Base-by-base conservation (phyloP, 208 protist genomes). In the Acanthamoeba rhysodes region DNA sequence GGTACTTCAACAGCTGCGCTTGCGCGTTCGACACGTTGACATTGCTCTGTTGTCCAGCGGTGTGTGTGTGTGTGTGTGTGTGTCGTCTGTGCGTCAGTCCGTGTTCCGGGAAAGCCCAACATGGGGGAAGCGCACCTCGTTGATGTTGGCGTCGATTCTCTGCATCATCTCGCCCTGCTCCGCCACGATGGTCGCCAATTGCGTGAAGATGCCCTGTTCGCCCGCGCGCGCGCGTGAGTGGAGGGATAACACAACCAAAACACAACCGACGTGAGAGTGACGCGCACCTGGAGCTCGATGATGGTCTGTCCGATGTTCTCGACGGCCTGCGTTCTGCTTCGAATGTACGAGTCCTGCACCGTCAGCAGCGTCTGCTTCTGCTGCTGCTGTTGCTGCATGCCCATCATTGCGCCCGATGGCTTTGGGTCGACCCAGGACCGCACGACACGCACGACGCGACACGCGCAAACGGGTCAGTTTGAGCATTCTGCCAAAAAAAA, bases 111-210 rank as follows among this genome's bases (percentile, higher is more conserved):
- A 66, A 20, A 66, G 22, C 16, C 1, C 3, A 66, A 8, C 2
- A 66, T 1, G 29, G 29, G 12, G 16, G 29, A 66, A 72, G 14
- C 66, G 66, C n/a, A 48, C 70, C 22, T 78, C 48, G 24, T 24
- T 41, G 41, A 88, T 88, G 41, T 88, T 88, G 16, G 37, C 80
- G 80, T 88, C 80, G 24, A 88, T 88, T 27, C 80, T 88, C 48
- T 88, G 80, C 80, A 88, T 88, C 80, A 88, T 88, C n/a, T 88
- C 80, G 41, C 80, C 80, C 53, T 88, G 80, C 9, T 88, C 80
- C 22, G 80, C 80, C 37, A 88, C 80, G 80, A 88, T 88, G 80
- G 41, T 88, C 48, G 80, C 80, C 41, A 88, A 41, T 34, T 88
- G 80, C n/a, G 53, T 62, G 80, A 88, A 88, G 22, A 88, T 88